These are phyloP conservation scores for Paxillus involutus DNA, from an alignment of 768 basidiomycete species.

Conservation along the genomic window DNA sequence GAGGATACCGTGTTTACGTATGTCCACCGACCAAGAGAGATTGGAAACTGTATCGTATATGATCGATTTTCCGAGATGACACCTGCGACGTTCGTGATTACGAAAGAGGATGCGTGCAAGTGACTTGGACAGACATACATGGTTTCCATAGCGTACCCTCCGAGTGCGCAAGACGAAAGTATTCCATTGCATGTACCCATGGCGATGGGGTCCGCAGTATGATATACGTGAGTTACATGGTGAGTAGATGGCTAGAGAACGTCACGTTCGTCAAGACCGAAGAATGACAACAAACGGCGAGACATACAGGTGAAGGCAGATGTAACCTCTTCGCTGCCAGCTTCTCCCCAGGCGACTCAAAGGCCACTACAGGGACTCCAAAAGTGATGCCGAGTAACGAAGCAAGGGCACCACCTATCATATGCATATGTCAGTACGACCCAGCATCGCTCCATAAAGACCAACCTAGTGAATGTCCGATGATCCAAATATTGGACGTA, in stretches of 20 bases:
- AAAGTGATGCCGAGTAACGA: slow-evolving; percentile 86
- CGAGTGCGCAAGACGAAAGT: slow-evolving; percentile 77
- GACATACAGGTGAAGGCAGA: slow-evolving; percentile 76
- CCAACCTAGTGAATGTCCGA: slow-evolving; percentile 65
- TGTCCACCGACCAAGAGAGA: slow-evolving; percentile 80
- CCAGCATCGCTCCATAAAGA: slow-evolving; percentile 1
- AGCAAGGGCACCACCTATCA: slow-evolving; percentile 61
- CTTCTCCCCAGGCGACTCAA: slow-evolving; percentile 87
- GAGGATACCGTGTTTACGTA: slow-evolving; percentile 79
- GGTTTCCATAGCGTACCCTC: slow-evolving; percentile 88
- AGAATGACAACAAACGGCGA: not conserved
- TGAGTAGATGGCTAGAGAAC: slow-evolving; percentile 60
- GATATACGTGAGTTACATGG: slow-evolving; percentile 88
- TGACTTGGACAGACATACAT: slow-evolving; percentile 38
- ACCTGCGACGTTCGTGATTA: slow-evolving; percentile 39
- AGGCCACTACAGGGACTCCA: slow-evolving; percentile 82
- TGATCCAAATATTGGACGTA: slow-evolving; percentile 85
- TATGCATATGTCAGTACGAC: slow-evolving; percentile 33
- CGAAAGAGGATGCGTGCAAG: not conserved
- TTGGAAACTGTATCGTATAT: slow-evolving; percentile 91
- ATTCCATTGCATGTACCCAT: slow-evolving; percentile 87
- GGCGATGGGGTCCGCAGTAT: slow-evolving; percentile 93
- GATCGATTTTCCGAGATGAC: slow-evolving; percentile 84
- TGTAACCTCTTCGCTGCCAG: slow-evolving; percentile 80
- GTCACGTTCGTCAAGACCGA: not conserved